Percentiles rank a stretch among this genome's conserved stretches.
Evolutionary conservation across 2,329 filamentous ascomycete genomes (phyloP).

Genomic region (Exophiala viscosa): DNA sequence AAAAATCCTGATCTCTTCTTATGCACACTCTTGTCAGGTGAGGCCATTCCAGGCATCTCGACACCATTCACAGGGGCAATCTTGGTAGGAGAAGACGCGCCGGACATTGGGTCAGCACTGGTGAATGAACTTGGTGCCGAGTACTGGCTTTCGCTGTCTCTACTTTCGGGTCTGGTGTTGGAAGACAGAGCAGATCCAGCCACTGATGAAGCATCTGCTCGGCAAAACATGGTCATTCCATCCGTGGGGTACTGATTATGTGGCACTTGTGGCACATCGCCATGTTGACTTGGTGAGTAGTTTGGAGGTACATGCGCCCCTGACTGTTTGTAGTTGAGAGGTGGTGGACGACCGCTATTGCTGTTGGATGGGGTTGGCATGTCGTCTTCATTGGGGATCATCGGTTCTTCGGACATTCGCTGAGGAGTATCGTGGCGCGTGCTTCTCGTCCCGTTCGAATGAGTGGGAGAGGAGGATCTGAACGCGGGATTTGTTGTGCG

Average conservation of each 20-base stretch:
- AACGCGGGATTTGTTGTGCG: slow-evolving; percentile 93
- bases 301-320: slow-evolving; percentile 39
- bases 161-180: slow-evolving; percentile 71
- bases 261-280: slow-evolving; percentile 66
- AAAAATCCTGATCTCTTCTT: slow-evolving; percentile 83
- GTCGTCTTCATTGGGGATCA: slow-evolving; percentile 16
- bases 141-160: slow-evolving; percentile 86
- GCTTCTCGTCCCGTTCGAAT: slow-evolving; percentile 65
- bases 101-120: slow-evolving; percentile 74
- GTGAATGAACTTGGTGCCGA: slow-evolving; percentile 86
- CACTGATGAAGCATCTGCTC: slow-evolving; percentile 66
- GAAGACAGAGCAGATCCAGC: slow-evolving; percentile 63
- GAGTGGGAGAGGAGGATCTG: slow-evolving; percentile 91
- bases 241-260: slow-evolving; percentile 93
- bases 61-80: slow-evolving; percentile 37
- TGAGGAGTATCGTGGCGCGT: slow-evolving; percentile 14
- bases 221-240: slow-evolving; percentile 96
- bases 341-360: slow-evolving; percentile 27
- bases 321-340: slow-evolving; percentile 25
- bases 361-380: slow-evolving; percentile 20
- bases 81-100: slow-evolving; percentile 71
- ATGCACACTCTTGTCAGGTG: slow-evolving; percentile 61
- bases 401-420: slow-evolving; percentile 23
- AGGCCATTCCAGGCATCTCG: slow-evolving; percentile 44
- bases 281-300: slow-evolving; percentile 58